Evolutionary conservation across 2,329 filamentous ascomycete genomes (phyloP), one percentile per base, ranked within the genome.

Genomic region (Cryphonectria naterciae): DNA sequence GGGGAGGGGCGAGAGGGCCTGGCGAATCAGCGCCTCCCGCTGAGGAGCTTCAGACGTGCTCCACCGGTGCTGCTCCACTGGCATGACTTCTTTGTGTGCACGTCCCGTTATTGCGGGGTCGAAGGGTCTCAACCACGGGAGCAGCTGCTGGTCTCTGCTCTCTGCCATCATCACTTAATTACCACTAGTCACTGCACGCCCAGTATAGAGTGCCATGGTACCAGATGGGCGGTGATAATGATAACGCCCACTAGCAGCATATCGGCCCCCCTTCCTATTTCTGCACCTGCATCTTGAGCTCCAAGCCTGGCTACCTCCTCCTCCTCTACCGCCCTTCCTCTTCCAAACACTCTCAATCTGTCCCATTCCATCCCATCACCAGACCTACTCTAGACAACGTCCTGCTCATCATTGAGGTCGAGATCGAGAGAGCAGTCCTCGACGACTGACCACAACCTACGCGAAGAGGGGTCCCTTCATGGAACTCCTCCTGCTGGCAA

Each of bases 401-500:
- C 46, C 46, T 8, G 41, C 28, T 43, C 52, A 39, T 41, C 41
- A 68, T 65, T 41, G 60, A 65, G 65, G 46, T 66, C 52, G 60
- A 62, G 62, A 46, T 41, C 63, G 63, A 67, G 56, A 52, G 56
- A 52, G 52, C 63, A 19, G 39, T 72, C 54, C 35, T 62, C 61
- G 46, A 62, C 52, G 46, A 68, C 68, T 72, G 69, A 64, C 37
- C 62, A 68, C 72, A 72, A 67, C 67, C 67, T 65, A 72, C 69
- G 65, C 70, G 74, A 65, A 70, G 72, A 67, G 73, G 73, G 65
- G 75, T 72, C 74, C 77, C 78, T 82, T 80, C 76, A 82, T 81
- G 80, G 80, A 80, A 79, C 77, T 74, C 76, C 76, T 76, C 78
- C 77, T 77, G 75, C 77, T 80, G 79, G 77, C 77, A 76, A 76